These are phyloP conservation scores for Thamnidium elegans DNA, from an alignment of 192 early-diverging fungal species.

Conservation along the genomic window DNA sequence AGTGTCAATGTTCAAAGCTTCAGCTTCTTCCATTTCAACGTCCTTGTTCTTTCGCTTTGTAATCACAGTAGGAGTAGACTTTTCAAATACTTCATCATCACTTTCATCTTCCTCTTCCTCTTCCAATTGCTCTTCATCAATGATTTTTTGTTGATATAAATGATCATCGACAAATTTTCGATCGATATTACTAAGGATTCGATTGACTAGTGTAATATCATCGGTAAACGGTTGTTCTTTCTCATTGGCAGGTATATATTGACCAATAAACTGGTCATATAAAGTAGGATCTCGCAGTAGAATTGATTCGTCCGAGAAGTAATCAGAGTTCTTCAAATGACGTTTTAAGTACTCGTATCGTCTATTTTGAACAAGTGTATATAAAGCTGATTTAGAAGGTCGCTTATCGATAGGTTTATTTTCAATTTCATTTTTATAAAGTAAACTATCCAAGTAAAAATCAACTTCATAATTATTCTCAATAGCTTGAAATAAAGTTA, in stretches of 20 bases:
- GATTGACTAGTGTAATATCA: conserved; percentile 33
- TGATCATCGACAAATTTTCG: conserved; percentile 30
- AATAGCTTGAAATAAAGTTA: conserved; percentile 28
- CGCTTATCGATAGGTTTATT: background rate
- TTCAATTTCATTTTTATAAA: conserved; percentile 5
- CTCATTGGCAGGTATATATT: conserved; percentile 32
- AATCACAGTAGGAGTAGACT: conserved; percentile 2
- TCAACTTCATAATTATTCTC: conserved; percentile 41
- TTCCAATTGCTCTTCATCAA: conserved; percentile 37
- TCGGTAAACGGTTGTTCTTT: conserved; percentile 29
- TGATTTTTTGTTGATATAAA: conserved; percentile 12
- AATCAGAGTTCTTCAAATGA: conserved; percentile 29
- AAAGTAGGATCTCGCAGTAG: conserved; percentile 39
- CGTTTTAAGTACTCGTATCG: conserved; percentile 35
- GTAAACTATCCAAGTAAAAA: conserved; percentile 27
- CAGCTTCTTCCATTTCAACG: conserved; percentile 13
- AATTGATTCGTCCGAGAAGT: conserved; percentile 40
- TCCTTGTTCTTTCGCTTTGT: conserved; percentile 32
- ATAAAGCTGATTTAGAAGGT: conserved; percentile 7
- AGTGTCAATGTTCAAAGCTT: background rate
- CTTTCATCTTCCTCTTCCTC: conserved; percentile 36
- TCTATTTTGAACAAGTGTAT: conserved; percentile 34
- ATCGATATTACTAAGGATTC: conserved; percentile 37
- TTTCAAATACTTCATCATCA: background rate
- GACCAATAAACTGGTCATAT: conserved; percentile 43